Base-by-base conservation (phyloP, 2,329 filamentous ascomycete genomes). In the Calonectria pseudoturangicola region DNA sequence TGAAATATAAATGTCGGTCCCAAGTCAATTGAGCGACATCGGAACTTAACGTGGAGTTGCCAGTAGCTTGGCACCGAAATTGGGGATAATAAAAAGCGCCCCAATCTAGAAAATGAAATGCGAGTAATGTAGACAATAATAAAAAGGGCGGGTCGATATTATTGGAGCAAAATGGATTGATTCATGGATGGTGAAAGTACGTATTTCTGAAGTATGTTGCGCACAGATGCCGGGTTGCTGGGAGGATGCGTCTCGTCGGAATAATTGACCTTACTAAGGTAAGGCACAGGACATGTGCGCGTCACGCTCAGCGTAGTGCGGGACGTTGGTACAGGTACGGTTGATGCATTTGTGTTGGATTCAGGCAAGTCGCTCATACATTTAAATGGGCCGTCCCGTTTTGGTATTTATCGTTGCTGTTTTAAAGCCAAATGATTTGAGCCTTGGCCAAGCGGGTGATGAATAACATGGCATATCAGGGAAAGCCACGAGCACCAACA, bases 351-450 rank as follows among this genome's bases (percentile, higher is more conserved):
- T 33, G 47, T 54, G 25, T 9, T 41, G 28, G 50, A 48, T 33
- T 58, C 36, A 27, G 33, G 27, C 33, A 60, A 60, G 54, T 60
- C 33, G 54, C 54, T 41, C 54, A 60, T 60, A 60, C 54, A 18
- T 41, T 4, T 2, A 58, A 51, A 41, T 21, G 25, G 54, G 36
- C 54, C 36, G 27, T 41, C 54, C 54, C n/a, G 25, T 36, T 60
- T 60, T 41, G 54, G 54, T 6, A 41, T 27, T 41, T 60, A 16
- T n/a, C 27, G 33, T 13, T 41, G 54, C 54, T 43, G 54, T 36
- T 60, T 60, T 60, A 41, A n/a, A 60, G 54, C 7, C 6, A 1
- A 10, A 21, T 12, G 13, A 60, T 5, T 27, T 13, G n/a, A 9
- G 30, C 9, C 30, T 21, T 21, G 21, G 21, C 21, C 21, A 21